Base-by-base conservation (phyloP, 768 basidiomycete genomes). In the Punctularia strigosozonata region DNA sequence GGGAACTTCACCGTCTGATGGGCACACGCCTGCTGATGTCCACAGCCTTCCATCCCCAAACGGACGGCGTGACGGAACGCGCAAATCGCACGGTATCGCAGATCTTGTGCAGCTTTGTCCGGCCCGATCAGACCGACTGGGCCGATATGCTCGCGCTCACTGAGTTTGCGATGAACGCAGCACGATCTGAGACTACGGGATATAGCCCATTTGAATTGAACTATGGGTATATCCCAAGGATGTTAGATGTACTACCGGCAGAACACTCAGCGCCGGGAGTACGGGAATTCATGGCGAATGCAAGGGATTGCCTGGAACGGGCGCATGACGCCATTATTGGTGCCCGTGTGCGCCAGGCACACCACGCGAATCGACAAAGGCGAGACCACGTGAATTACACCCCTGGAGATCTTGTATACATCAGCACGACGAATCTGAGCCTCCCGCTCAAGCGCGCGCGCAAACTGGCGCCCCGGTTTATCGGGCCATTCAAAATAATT, bases 381-480 rank as follows among this genome's bases (percentile, higher is more conserved):
- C 22, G 41, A 20, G 25, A 23, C 2, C 47, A 44, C 0, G 46
- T 45, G 0, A 58, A 61, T 19, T 31, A 15, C 0, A 38, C 31
- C 30, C 10, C 15, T 30, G 58, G 56, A 0, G 54, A 59, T 30
- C 37, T 61, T 1, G 60, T 64, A 0, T 63, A 58, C 25, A 15
- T 63, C 3, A 58, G 55, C 0, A 64, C 61, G 0, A 50, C 55
- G 26, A 64, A 67, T 38, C 34, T 66, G 0, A 50, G 42, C 5
- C n/a, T 63, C 4, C 60, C 59, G 0, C 60, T 59, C 36, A 42
- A 46, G 3, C 4, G 48, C 15, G 50, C 57, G 1, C 34, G 47
- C 1, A 66, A 66, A 31, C 43, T 66, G 1, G 46, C 50, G 6
- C 64, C 62, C 1, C 60, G 58, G 24, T 66, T 44, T 32, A 52